phyloP scores from a whole-genome alignment of 495 filamentous ascomycete genomes.

The Aspergillus hancockii region DNA sequence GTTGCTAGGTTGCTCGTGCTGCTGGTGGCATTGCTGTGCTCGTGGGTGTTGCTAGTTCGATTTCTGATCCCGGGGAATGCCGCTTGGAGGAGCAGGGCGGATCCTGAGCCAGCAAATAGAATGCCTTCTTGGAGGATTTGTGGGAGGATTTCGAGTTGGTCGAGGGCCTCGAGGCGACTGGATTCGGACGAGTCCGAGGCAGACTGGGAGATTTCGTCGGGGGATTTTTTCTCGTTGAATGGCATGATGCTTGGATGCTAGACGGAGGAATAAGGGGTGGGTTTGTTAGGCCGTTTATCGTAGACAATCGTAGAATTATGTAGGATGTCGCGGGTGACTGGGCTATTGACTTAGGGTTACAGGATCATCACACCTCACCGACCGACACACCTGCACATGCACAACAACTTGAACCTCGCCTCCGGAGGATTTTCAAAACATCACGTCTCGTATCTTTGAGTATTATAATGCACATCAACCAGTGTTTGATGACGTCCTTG shows the following conservation, averaged over 20 bases:
- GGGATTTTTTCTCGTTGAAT: constrained; percentile 18
- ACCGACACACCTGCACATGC: not conserved
- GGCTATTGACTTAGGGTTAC: not conserved
- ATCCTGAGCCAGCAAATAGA: constrained; percentile 39
- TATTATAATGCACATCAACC: not conserved
- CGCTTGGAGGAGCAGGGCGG: constrained; percentile 43
- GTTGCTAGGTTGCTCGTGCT: constrained; percentile 28
- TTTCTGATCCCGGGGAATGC: constrained; percentile 35
- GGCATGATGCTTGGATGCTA: constrained; percentile 10
- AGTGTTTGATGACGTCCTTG: not conserved
- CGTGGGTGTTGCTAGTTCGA: constrained; percentile 19
- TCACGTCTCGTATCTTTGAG: not conserved
- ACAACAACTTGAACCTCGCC: not conserved
- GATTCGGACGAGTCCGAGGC: constrained; percentile 13
- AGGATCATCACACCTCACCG: not conserved
- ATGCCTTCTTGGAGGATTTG: constrained; percentile 45
- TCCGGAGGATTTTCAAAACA: not conserved
- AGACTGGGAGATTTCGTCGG: constrained; percentile 23
- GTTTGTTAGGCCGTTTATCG: not conserved
- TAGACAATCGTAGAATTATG: constrained; percentile 1
- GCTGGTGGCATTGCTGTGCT: constrained; percentile 10
- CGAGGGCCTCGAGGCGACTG: constrained; percentile 31
- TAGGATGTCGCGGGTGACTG: not conserved
- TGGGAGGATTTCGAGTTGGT: constrained; percentile 36
- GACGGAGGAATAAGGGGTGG: not conserved